phyloP scores from a whole-genome alignment of 805 yeast genomes.

The Nakazawaea peltata region DNA sequence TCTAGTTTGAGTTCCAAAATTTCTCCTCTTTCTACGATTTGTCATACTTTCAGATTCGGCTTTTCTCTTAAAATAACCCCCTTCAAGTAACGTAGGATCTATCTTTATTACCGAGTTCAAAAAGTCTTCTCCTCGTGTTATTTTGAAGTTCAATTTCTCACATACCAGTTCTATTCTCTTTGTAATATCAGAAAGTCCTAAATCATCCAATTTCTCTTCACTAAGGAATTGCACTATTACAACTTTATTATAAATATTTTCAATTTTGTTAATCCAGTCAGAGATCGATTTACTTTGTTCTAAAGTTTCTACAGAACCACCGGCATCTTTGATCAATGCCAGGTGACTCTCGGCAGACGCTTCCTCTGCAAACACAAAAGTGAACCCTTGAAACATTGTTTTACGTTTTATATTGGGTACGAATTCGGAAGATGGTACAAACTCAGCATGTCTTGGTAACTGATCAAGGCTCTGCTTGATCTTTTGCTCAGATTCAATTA shows the following conservation, averaged over 20 bases:
- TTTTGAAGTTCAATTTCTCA: neutral
- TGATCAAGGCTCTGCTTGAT: neutral
- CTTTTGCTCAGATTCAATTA: neutral
- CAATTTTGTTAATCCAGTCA: neutral
- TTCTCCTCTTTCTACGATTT: neutral
- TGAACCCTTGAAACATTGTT: constrained; percentile 4
- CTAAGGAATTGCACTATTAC: constrained; percentile 6
- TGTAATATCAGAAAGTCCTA: neutral
- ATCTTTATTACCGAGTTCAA: constrained; percentile 2
- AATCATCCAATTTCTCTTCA: neutral
- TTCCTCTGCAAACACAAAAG: constrained; percentile 3
- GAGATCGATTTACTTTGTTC: neutral
- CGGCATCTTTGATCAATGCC: constrained; percentile 4
- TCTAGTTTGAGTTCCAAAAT: neutral
- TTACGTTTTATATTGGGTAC: neutral
- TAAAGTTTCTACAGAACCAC: neutral
- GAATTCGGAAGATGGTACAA: neutral
- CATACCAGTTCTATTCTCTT: constrained; percentile 5
- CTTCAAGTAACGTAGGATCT: constrained; percentile 1
- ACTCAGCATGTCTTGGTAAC: constrained; percentile 4
- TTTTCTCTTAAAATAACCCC: constrained; percentile 5
- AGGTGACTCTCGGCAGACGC: constrained; percentile 1
- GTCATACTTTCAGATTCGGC: neutral
- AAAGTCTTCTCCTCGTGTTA: constrained; percentile 6
- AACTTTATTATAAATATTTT: neutral